Evolutionary conservation across 1,284 basidiomycete genomes (phyloP).

Genomic region (Cutaneotrichosporon dermatis): DNA sequence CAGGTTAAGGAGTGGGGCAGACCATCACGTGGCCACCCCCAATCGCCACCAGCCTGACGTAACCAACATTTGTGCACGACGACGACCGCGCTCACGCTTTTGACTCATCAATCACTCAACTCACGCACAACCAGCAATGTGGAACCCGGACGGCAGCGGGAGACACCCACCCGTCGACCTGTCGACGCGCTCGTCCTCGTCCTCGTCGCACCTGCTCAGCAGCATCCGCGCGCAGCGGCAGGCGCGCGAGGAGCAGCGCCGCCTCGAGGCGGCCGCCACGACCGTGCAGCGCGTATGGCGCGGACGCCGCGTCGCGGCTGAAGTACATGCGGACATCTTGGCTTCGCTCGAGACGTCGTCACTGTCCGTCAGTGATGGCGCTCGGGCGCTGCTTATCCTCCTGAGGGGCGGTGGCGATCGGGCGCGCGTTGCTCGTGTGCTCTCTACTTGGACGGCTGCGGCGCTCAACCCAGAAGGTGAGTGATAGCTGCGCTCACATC

Average conservation of each 20-base stretch:
- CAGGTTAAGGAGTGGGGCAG: too few species aligned
- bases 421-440: slow-evolving; percentile 12
- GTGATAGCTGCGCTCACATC: too few species aligned
- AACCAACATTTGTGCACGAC: too few species aligned
- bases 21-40: too few species aligned
- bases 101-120: too few species aligned
- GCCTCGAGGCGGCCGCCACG: slow-evolving; percentile 30
- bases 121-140: slow-evolving; percentile 7
- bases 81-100: too few species aligned
- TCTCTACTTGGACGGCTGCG: slow-evolving; percentile 21
- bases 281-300: slow-evolving; percentile 43
- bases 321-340: neutral
- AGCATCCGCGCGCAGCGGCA: slow-evolving; percentile 37
- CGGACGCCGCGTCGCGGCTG: slow-evolving; percentile 18
- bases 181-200: slow-evolving; percentile 34
- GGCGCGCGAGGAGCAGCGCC: slow-evolving; percentile 33
- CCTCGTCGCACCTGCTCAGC: slow-evolving; percentile 34
- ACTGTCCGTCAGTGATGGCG: slow-evolving; percentile 9
- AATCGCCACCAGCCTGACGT: too few species aligned
- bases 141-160: slow-evolving; percentile 20
- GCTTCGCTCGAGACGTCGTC: slow-evolving; percentile 2
- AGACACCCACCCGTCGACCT: slow-evolving; percentile 32
- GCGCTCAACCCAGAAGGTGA: neutral
- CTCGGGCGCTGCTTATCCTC: slow-evolving; percentile 20
- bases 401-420: slow-evolving; percentile 9